These are phyloP conservation scores for Hypoxylon sp. DNA, from an alignment of 2,329 filamentous ascomycete species.

Conservation along the genomic window DNA sequence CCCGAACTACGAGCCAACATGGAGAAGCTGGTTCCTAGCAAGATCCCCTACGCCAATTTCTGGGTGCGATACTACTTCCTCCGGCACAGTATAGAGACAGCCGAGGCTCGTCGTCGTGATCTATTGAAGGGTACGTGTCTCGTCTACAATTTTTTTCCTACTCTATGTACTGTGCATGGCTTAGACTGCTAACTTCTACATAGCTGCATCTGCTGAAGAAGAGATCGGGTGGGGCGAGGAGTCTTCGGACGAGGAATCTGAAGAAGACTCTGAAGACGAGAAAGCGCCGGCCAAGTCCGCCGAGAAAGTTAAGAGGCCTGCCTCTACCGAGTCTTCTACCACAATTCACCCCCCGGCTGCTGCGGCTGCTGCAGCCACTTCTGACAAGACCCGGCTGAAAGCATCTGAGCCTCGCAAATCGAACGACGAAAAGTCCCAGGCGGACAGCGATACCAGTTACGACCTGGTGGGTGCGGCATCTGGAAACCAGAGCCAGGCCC, in stretches of 20 bases:
- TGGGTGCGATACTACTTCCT: constrained; percentile 98
- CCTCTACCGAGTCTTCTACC: constrained; percentile 64
- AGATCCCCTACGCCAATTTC: constrained; percentile 87
- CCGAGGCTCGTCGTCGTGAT: constrained; percentile 87
- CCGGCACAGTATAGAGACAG: constrained; percentile 88
- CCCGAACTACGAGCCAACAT: constrained; percentile 85
- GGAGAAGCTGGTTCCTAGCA: constrained; percentile 94
- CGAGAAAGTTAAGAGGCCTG: constrained; percentile 50
- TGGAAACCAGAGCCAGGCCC: constrained; percentile 79
- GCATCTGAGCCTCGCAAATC: constrained; percentile 73
- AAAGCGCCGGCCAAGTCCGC: constrained; percentile 41
- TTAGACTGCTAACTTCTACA: constrained; percentile 42
- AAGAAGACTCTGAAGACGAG: constrained; percentile 68
- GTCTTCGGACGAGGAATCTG: constrained; percentile 45
- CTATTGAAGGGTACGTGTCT: constrained; percentile 79
- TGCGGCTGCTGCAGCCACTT: constrained; percentile 23
- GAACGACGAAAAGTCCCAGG: constrained; percentile 87
- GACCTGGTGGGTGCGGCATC: constrained; percentile 85
- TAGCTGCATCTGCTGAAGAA: constrained; percentile 74
- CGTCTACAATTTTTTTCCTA: constrained; percentile 1
- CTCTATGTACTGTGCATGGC: background rate
- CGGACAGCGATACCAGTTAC: constrained; percentile 95
- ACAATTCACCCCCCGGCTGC: constrained; percentile 63
- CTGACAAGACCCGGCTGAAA: constrained; percentile 60
- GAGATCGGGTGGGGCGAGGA: constrained; percentile 73